Conservation (phyloP, 2,329 filamentous ascomycete genomes). For the Nigrograna mackinnonii region DNA sequence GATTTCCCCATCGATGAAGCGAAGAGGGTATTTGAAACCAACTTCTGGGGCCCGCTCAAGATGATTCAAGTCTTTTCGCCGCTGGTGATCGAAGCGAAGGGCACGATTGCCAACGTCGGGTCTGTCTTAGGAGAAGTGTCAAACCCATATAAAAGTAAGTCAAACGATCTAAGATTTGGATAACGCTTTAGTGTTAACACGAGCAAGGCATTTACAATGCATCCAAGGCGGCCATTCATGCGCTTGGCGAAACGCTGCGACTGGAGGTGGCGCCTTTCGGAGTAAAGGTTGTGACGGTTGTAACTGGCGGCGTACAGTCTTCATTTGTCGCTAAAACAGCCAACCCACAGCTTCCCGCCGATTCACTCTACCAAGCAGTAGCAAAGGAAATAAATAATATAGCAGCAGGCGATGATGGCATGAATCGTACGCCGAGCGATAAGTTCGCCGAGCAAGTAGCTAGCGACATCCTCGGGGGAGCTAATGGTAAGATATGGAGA, state of each 20-base stretch:
- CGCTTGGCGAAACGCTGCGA: conserved; percentile 25
- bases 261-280: conserved; percentile 24
- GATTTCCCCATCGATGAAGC: conserved; percentile 45
- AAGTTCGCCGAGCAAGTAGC: no score
- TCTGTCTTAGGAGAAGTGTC: conserved; percentile 5
- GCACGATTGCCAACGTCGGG: conserved; percentile 15
- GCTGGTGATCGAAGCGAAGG: conserved; percentile 15
- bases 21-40: conserved; percentile 29
- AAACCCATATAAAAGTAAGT: conserved; percentile 1
- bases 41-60: conserved; percentile 43
- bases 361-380: no score
- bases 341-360: no score
- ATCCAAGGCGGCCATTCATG: conserved; percentile 42
- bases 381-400: no score
- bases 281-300: conserved; percentile 22
- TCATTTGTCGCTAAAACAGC: no score
- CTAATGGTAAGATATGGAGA: no score
- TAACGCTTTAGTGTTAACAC: no score
- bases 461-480: no score
- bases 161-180: no score
- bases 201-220: conserved; percentile 35
- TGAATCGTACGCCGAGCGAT: no score
- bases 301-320: no score
- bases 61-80: conserved; percentile 43
- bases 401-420: no score